These are phyloP conservation scores for Lasiodiplodia theobromae DNA, from an alignment of 2,329 filamentous ascomycete species.

Conservation along the genomic window DNA sequence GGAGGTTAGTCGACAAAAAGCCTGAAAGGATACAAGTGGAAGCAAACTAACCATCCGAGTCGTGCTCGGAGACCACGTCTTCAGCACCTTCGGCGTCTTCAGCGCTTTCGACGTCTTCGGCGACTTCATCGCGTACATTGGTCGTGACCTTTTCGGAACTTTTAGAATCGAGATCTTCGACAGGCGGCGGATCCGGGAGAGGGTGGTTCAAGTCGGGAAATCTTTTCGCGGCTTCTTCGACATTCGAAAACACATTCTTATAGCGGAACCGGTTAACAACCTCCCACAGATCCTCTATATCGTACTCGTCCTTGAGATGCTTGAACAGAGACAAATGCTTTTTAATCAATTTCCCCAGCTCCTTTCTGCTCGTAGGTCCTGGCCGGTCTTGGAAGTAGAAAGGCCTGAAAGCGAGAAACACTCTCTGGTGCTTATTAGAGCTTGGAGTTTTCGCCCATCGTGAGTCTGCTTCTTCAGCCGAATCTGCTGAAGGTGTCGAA, in stretches of 20 bases:
- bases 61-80: not conserved
- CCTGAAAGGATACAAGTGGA: not conserved
- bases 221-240: not conserved
- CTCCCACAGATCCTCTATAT: fast-evolving
- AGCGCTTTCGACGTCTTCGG: not conserved
- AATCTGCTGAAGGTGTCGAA: no score
- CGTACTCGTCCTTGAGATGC: not conserved
- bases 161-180: not conserved
- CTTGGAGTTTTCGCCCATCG: no score
- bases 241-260: not conserved
- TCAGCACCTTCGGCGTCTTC: no score
- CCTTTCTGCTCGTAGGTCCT: not conserved
- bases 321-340: not conserved
- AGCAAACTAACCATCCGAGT: not conserved
- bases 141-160: not conserved
- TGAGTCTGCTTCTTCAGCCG: no score
- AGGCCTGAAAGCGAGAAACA: not conserved
- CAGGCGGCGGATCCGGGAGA: not conserved
- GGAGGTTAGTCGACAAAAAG: not conserved
- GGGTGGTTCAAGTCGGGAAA: not conserved
- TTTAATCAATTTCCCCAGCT: not conserved
- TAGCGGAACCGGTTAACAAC: not conserved
- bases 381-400: not conserved
- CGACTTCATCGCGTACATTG: not conserved
- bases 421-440: not conserved